Evolutionary conservation across 2,329 filamentous ascomycete genomes (phyloP).

Genomic region (Venturia nashicola): DNA sequence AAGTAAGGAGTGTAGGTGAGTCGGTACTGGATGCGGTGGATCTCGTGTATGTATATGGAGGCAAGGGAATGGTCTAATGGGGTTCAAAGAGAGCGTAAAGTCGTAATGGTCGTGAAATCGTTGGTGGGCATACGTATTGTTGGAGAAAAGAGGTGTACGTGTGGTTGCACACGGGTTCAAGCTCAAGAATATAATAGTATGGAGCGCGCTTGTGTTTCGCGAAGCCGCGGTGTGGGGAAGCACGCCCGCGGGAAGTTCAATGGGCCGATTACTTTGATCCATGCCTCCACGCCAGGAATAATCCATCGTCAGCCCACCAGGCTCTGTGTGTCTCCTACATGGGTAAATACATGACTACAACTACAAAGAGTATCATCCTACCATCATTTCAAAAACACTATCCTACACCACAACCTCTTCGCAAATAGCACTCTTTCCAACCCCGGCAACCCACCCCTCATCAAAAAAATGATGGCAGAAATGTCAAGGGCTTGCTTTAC

Average conservation of each 20-base stretch:
- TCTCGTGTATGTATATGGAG: background rate
- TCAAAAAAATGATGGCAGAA: conserved; percentile 13
- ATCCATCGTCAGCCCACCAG: no score
- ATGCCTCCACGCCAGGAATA: no score
- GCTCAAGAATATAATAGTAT: background rate
- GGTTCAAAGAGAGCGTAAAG: background rate
- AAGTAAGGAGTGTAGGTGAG: background rate
- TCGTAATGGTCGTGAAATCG: background rate
- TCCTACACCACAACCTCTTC: background rate
- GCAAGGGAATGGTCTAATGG: background rate
- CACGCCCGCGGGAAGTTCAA: no score
- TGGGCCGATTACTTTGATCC: no score
- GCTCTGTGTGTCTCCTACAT: no score
- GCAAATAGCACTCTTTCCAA: background rate
- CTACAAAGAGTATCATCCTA: background rate
- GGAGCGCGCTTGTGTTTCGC: background rate
- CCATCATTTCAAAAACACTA: background rate
- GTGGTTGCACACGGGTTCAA: background rate
- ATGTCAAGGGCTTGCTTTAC: background rate
- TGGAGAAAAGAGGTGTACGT: background rate
- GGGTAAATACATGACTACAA: background rate
- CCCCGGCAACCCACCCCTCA: conserved; percentile 10
- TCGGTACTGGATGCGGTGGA: background rate
- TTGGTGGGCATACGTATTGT: background rate
- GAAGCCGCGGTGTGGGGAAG: no score